Evolutionary conservation across 495 filamentous ascomycete species (phyloP).

Genomic region (Pseudotulostoma volvatum): DNA sequence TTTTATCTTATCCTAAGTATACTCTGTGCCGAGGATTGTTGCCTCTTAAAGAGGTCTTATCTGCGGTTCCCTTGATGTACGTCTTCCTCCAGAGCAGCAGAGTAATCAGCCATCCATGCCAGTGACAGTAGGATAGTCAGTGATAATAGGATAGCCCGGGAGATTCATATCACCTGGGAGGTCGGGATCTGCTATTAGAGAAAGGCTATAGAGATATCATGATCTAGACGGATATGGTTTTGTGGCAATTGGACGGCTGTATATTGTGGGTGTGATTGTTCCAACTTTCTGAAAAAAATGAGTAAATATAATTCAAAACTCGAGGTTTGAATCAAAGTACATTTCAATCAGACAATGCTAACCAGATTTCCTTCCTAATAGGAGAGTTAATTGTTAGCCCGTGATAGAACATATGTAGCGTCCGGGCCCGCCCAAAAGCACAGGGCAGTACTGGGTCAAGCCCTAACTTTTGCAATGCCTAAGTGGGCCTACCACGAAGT

Average conservation of each 20-base stretch:
- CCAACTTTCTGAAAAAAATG: not conserved
- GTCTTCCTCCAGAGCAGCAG: slow-evolving; percentile 6
- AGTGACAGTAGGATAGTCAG: too few relatives aligned
- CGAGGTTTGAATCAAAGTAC: not conserved
- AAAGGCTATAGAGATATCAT: slow-evolving; percentile 6
- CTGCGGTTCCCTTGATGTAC: slow-evolving; percentile 4
- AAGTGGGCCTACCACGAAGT: too few relatives aligned
- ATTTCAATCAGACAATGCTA: not conserved
- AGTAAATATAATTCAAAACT: not conserved
- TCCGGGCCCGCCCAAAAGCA: not conserved
- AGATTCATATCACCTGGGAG: slow-evolving; percentile 6
- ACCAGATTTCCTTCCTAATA: slow-evolving; percentile 6
- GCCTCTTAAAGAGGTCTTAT: slow-evolving; percentile 4
- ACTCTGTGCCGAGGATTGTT: slow-evolving; percentile 7
- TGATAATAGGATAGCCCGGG: slow-evolving; percentile 7
- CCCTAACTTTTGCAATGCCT: too few relatives aligned
- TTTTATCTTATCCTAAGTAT: slow-evolving; percentile 4
- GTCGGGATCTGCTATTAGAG: slow-evolving; percentile 3
- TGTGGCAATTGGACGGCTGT: slow-evolving; percentile 4
- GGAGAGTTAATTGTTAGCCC: slow-evolving; percentile 1
- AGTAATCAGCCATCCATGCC: slow-evolving; percentile 8
- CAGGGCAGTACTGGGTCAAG: slow-evolving; percentile 1
- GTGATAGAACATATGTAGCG: not conserved
- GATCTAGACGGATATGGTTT: slow-evolving; percentile 7
- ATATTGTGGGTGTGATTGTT: not conserved